phyloP scores from a whole-genome alignment of 2,329 filamentous ascomycete genomes.

The Spiromastix sp. region DNA sequence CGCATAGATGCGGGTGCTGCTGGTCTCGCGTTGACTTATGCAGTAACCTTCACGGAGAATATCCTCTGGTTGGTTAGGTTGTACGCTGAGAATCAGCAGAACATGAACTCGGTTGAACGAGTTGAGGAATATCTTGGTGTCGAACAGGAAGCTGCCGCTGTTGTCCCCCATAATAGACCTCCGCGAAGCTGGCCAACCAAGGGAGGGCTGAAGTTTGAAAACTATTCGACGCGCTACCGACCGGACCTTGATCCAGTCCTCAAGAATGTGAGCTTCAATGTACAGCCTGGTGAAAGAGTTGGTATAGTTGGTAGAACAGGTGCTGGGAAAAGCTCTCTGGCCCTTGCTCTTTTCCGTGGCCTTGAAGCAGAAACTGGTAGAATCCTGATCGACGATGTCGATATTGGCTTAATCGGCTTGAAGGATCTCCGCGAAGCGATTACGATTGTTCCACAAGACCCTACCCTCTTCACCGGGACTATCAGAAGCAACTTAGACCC shows the following conservation, averaged over 20 bases:
- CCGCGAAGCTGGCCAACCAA: conserved; percentile 72
- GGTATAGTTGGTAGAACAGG: conserved; percentile 93
- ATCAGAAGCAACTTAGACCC: conserved; percentile 89
- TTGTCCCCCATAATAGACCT: conserved; percentile 70
- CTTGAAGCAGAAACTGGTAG: conserved; percentile 83
- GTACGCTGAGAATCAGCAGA: conserved; percentile 93
- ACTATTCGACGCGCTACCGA: conserved; percentile 83
- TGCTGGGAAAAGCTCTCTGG: conserved; percentile 91
- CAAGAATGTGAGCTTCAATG: conserved; percentile 73
- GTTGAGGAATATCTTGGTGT: conserved; percentile 96
- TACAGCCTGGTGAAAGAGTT: conserved; percentile 79
- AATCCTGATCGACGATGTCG: conserved; percentile 83
- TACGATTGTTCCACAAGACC: conserved; percentile 96
- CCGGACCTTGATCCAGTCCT: conserved; percentile 80
- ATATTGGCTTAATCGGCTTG: conserved; percentile 83
- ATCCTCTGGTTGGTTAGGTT: conserved; percentile 91
- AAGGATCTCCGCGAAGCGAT: conserved; percentile 86
- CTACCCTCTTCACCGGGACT: conserved; percentile 80
- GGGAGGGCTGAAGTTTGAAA: conserved; percentile 76
- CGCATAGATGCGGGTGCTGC: conserved; percentile 82
- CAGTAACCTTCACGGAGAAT: conserved; percentile 93
- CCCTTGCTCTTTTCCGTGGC: conserved; percentile 84
- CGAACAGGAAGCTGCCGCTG: conserved; percentile 75
- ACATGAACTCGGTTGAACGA: conserved; percentile 98
- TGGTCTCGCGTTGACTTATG: conserved; percentile 88